Conservation (phyloP, 768 basidiomycete genomes). For the Rhodotorula diobovata region DNA sequence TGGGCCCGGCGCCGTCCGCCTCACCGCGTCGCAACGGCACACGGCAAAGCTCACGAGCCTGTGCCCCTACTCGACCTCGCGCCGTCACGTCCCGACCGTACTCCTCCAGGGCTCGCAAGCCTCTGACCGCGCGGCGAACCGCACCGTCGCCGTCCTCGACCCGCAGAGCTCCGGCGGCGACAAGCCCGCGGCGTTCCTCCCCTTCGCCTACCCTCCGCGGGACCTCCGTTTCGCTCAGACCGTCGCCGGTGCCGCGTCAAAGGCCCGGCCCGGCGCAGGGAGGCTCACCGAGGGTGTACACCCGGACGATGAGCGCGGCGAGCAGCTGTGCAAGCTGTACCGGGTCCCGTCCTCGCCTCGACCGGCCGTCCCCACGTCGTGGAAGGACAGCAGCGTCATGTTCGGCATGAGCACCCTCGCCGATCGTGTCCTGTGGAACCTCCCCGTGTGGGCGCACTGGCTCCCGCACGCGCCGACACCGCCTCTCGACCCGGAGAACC, state of each 20-base stretch:
- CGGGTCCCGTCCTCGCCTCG: constrained; percentile 21
- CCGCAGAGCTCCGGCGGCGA: background rate
- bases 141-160: constrained; percentile 23
- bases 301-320: constrained; percentile 22
- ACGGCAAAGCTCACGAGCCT: constrained; percentile 9
- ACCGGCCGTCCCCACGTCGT: constrained; percentile 6
- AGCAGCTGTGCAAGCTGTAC: constrained; percentile 23
- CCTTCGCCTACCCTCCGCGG: constrained; percentile 32
- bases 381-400: constrained; percentile 28
- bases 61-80: constrained; percentile 29
- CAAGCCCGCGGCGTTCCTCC: constrained; percentile 19
- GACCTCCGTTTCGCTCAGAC: constrained; percentile 37
- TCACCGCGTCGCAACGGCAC: background rate
- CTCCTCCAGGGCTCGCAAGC: constrained; percentile 15
- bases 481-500: constrained; percentile 20
- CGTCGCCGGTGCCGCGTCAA: background rate
- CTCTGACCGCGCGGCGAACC: background rate
- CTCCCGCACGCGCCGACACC: background rate
- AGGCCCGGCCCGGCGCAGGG: background rate
- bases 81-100: constrained; percentile 36
- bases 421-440: constrained; percentile 36
- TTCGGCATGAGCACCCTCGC: constrained; percentile 39
- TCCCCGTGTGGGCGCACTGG: constrained; percentile 41
- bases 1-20: background rate
- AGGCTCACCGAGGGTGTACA: constrained; percentile 14